These are phyloP conservation scores for Bruguiera parviflora DNA, from an alignment of 345 rosid species.

Conservation along the genomic window DNA sequence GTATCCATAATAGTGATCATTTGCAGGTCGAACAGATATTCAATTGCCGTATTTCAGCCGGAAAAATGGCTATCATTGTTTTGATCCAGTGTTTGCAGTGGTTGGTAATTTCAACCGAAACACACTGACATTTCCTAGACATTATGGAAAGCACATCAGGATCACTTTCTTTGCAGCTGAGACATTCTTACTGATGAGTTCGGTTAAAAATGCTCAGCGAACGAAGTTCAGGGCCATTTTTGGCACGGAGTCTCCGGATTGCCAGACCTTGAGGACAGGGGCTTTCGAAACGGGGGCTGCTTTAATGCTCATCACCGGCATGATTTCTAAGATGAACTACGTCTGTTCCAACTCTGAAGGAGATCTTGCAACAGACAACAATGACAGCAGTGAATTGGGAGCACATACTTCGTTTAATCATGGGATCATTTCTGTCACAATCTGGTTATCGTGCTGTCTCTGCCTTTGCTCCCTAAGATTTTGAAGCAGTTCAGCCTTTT, in stretches of 20 bases:
- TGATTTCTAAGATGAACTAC: slow-evolving; percentile 1
- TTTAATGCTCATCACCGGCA: slow-evolving; percentile 1
- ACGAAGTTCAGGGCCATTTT: background rate
- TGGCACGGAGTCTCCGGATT: background rate
- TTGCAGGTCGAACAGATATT: too few species aligned
- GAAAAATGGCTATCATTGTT: too few species aligned
- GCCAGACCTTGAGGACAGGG: slow-evolving; percentile 4
- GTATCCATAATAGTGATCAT: background rate
- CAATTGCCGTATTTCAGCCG: too few species aligned
- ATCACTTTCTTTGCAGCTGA: slow-evolving; percentile 3
- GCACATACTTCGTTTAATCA: background rate
- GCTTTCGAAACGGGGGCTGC: slow-evolving; percentile 7
- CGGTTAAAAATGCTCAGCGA: slow-evolving; percentile 3
- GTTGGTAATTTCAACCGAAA: background rate
- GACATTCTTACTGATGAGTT: slow-evolving; percentile 7
- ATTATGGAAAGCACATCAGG: background rate
- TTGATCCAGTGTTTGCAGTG: too few species aligned
- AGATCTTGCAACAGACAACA: background rate
- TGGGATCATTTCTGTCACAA: background rate
- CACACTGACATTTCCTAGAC: background rate
- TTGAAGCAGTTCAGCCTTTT: too few species aligned
- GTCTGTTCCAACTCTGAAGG: slow-evolving; percentile 1
- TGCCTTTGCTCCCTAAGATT: too few species aligned
- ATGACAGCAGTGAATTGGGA: background rate
- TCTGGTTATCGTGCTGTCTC: background rate